Evolutionary conservation across 139 green algal species (phyloP), one percentile per base, ranked within the genome.

Genomic region (Chlorella sp.): DNA sequence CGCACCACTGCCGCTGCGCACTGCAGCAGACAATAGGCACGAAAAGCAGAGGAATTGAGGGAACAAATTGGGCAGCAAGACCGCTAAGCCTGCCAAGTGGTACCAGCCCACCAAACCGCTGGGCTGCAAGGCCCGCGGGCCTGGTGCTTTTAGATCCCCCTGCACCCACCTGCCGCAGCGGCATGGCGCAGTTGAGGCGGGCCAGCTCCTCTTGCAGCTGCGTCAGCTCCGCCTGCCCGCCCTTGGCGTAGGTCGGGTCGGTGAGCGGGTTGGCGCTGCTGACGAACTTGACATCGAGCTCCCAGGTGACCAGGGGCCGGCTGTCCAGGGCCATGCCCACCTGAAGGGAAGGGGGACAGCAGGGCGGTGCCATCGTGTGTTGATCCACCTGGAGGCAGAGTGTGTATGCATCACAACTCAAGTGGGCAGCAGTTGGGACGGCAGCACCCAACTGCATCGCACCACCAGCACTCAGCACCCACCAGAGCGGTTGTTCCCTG

Each of bases 151-250:
- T 18, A 17, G 0, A 13, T 9, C 16, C 28, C 63, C 63, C 30
- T 28, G 39, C 70, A 60, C 70, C 55, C 55, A 82, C 76, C 76
- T 82, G 76, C 36, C 39, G 13, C 38, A 82, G 36, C 0, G 76
- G 64, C 47, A 82, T 36, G 36, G 23, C 28, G 57, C 76, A 39
- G 23, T 44, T 57, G 76, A 73, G 76, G 47, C 56, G 76, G 17
- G 25, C 23, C 36, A 56, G 36, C 25, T 73, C 41, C 60, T 82
- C 76, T 3, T 28, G 36, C 56, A 82, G 76, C 23, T 36, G 55
- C 38, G 57, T 56, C 76, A 82, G 38, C 76, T 82, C 76, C 30
- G 12, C 36, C 60, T 23, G 20, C n/a, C 76, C 76, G 13, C 36
- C 3, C 36, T 28, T 34, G 34, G 28, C 30, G 60, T 60, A 73